Evolutionary conservation across 805 yeast genomes (phyloP).

Genomic region (Hermanozyma aechmeae): DNA sequence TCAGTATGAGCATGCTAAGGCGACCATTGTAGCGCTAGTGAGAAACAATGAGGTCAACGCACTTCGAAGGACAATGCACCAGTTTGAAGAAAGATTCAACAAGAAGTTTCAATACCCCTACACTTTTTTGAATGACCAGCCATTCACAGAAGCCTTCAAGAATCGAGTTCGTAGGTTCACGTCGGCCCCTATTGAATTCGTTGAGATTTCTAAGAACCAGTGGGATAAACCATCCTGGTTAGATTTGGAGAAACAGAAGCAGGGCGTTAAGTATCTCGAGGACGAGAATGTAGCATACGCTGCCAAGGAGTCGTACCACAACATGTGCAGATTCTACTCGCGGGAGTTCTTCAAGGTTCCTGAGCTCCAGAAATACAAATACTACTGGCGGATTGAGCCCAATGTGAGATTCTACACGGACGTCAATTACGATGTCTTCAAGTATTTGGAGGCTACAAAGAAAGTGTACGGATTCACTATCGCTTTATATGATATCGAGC

Average conservation of each 20-base stretch:
- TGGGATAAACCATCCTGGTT: constrained; percentile 59
- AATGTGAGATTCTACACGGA: constrained; percentile 57
- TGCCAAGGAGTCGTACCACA: constrained; percentile 54
- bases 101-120: constrained; percentile 69
- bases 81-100: constrained; percentile 60
- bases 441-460: constrained; percentile 55
- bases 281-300: constrained; percentile 53
- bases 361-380: constrained; percentile 48
- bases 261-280: constrained; percentile 30
- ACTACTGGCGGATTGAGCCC: constrained; percentile 82
- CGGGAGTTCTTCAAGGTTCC: constrained; percentile 57
- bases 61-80: constrained; percentile 44
- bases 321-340: constrained; percentile 78
- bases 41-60: constrained; percentile 50
- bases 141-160: constrained; percentile 53
- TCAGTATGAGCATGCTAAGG: constrained; percentile 46
- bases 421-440: constrained; percentile 69
- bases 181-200: constrained; percentile 25
- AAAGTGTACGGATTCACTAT: constrained; percentile 71
- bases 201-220: constrained; percentile 28
- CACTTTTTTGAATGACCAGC: constrained; percentile 66
- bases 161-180: constrained; percentile 24
- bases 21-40: constrained; percentile 68
- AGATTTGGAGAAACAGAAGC: constrained; percentile 33
- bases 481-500: constrained; percentile 60